Conservation (phyloP, 306 rosid genomes). For the Gillenia trifoliata region DNA sequence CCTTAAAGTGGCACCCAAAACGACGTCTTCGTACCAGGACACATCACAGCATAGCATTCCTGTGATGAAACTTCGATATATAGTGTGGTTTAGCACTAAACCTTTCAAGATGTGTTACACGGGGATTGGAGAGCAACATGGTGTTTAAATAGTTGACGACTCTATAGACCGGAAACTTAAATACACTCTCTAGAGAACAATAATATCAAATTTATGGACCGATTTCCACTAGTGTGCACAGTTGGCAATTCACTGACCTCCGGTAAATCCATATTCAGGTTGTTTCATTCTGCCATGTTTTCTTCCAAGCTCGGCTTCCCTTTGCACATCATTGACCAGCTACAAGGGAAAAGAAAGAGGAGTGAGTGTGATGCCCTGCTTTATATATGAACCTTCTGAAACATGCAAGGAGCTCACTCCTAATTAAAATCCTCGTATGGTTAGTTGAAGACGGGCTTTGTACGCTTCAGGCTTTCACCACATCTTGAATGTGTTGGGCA, state of each 20-base stretch:
- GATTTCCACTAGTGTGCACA: slow-evolving; percentile 14
- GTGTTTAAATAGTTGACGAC: neutral
- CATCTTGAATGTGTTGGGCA: slow-evolving; percentile 78
- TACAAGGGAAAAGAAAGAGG: slow-evolving; percentile 11
- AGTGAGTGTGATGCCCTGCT: slow-evolving; percentile 18
- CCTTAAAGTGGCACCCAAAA: neutral
- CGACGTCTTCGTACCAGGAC: neutral
- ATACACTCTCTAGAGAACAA: neutral
- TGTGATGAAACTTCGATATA: neutral
- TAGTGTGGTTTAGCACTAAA: too few species aligned
- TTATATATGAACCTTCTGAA: slow-evolving; percentile 22
- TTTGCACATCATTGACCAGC: slow-evolving; percentile 19
- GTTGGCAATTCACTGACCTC: slow-evolving; percentile 24
- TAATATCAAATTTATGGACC: neutral
- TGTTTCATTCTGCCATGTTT: neutral
- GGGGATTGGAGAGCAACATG: neutral
- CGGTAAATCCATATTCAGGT: neutral
- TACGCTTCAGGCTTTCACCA: slow-evolving; percentile 39
- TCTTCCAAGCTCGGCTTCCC: slow-evolving; percentile 15
- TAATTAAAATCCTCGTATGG: slow-evolving; percentile 23
- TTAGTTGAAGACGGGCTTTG: slow-evolving; percentile 33
- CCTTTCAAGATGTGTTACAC: neutral
- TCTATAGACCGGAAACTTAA: neutral
- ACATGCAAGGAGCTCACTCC: slow-evolving; percentile 30
- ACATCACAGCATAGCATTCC: neutral